Evolutionary conservation across 2,329 filamentous ascomycete species (phyloP), one percentile per base, ranked within the genome.

Genomic region (Akanthomyces lecanii): DNA sequence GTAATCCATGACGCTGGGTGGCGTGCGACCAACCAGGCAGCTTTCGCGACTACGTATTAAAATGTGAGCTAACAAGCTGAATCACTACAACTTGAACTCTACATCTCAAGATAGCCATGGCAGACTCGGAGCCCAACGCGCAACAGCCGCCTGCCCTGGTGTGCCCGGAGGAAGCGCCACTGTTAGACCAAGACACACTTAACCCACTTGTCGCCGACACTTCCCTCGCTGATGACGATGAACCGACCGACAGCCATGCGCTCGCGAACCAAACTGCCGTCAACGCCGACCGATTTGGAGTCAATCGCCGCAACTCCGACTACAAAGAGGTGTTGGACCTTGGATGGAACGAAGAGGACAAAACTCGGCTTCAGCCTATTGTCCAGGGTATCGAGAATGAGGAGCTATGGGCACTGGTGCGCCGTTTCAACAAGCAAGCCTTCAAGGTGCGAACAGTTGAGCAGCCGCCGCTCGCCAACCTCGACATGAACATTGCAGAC

Each of bases 401-500:
- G 45, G 86, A 92, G 65, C 74, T 92, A 0, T 92, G 89, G 87
- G 77, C 90, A 55, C 76, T 92, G 21, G 77, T 91, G 36, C 80
- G 90, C 28, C 81, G 90, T 1, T 92, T 93, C 73, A 87, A 93
- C 72, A 91, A 91, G 79, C 83, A 85, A 75, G 76, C 84, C 59
- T 85, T 85, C 66, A 78, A 84, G 75, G 89, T 95, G 68, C 91
- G 90, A 72, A 85, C 89, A 33, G 84, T 88, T 10, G 68, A 73
- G 0, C 69, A 75, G 44, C 64, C 70, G 0, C 75, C 75, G 0
- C 82, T 89, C 1, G 89, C 89, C 6, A 85, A 86, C 16, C 77
- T 96, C 44, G 91, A 96, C 72, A 81, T 96, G 64, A 91, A 92
- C 68, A 88, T 91, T 62, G 86, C 89, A 7, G 86, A 91, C 52